Base-by-base conservation (phyloP, 177 flowering plant species). In the Vitis hybrid region DNA sequence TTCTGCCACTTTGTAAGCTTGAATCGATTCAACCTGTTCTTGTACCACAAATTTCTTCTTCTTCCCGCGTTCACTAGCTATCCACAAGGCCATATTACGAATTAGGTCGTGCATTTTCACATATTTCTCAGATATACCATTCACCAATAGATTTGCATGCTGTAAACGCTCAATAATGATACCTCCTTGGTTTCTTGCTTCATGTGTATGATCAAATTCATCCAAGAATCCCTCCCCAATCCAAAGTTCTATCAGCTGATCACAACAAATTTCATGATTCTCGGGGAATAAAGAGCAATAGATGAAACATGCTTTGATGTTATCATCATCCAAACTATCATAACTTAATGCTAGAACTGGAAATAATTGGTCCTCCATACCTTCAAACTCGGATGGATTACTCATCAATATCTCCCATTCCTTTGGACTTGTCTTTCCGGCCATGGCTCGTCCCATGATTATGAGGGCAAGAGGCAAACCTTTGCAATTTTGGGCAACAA, bases 381-480 rank as follows among this genome's bases (percentile, higher is more conserved):
- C 19, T 18, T 1, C 19, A 18, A 18, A 18, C 19, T 18, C 19
- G 1, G 19, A 18, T 18, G 19, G 19, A 18, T 18, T 18, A 18
- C 19, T 18, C 19, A 18, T 18, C 19, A 18, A 18, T 18, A 18
- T 18, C 12, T 61, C 3, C 82, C 82, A 76, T 16, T 80, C 76
- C 14, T 50, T 4, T 56, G 60, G 16, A 18, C 19, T 18, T 18
- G 1, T 18, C 19, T 18, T 61, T 63, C 24, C 4, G 35, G 80
- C 72, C 82, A 80, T 76, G 15, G 78, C 51, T 6, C 68, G 71
- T 21, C 69, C 80, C 54, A 74, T 46, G 1, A 69, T 69, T 13
- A 70, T 52, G 4, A 76, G 75, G 5, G 75, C 73, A 12, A 80
- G 78, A 0, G 83, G 82, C 75, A 80, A 48, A 40, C 78, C 78